phyloP scores from a whole-genome alignment of 1,284 basidiomycete species.

The Trametes polyzona region DNA sequence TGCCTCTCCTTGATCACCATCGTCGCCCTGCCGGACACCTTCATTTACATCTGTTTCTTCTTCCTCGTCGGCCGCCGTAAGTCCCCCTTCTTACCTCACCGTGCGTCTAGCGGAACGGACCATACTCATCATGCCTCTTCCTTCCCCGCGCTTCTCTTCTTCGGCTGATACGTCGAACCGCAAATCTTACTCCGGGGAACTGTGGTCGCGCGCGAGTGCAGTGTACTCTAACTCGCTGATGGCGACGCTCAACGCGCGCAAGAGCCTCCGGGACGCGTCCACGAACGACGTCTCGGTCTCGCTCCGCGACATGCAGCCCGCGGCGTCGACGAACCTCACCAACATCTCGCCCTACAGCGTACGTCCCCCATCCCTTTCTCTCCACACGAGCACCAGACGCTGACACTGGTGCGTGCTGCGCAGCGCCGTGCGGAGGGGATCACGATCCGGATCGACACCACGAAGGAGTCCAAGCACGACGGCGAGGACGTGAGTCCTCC shows the following conservation, averaged over 20 bases:
- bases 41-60: constrained; percentile 62
- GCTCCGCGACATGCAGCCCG: constrained; percentile 42
- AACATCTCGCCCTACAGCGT: constrained; percentile 10
- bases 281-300: constrained; percentile 52
- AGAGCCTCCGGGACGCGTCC: constrained; percentile 47
- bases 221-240: constrained; percentile 61
- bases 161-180: background rate
- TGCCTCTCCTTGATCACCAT: constrained; percentile 57
- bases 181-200: too few species aligned
- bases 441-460: constrained; percentile 59
- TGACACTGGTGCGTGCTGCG: background rate
- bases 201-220: constrained; percentile 31
- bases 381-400: background rate
- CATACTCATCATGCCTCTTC: background rate
- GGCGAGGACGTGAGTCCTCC: constrained; percentile 2
- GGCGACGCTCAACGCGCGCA: constrained; percentile 58
- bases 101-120: constrained; percentile 15
- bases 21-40: constrained; percentile 47
- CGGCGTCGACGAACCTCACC: constrained; percentile 6
- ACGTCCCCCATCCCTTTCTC: background rate
- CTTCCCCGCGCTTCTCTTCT: background rate
- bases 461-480: constrained; percentile 46
- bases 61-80: constrained; percentile 57
- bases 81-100: constrained; percentile 1
- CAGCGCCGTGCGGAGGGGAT: constrained; percentile 20